Percentiles rank a stretch among this genome's conserved stretches.
Evolutionary conservation across 1,139 yeast species (phyloP).

Genomic region (Saccharomyces hybrid): DNA sequence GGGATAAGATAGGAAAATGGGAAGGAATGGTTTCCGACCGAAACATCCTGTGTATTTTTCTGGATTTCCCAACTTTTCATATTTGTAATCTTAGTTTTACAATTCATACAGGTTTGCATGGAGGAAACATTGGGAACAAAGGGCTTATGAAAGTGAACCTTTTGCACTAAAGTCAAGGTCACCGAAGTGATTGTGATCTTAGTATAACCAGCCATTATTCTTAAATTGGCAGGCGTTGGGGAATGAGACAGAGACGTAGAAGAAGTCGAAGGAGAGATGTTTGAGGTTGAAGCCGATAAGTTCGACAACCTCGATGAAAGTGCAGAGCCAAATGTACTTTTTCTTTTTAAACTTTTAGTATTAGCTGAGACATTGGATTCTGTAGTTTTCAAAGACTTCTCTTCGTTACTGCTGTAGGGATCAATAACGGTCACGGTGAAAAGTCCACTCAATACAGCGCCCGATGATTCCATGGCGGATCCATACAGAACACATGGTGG

Average conservation of each 20-base stretch:
- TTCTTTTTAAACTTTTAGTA: conserved; percentile 10
- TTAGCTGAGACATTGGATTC: background rate
- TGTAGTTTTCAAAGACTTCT: background rate
- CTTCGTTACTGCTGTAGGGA: conserved; percentile 10
- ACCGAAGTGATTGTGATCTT: conserved; percentile 46
- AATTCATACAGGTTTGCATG: conserved; percentile 48
- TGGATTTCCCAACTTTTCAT: conserved; percentile 89
- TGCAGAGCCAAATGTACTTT: conserved; percentile 11
- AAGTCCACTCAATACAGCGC: conserved; percentile 78
- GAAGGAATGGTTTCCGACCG: conserved; percentile 69
- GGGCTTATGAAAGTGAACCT: conserved; percentile 57
- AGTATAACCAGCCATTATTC: conserved; percentile 20
- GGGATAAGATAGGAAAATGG: conserved; percentile 92
- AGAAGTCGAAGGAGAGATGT: conserved; percentile 4
- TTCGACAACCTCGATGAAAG: conserved; percentile 14
- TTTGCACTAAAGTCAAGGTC: conserved; percentile 60
- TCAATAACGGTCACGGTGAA: conserved; percentile 30
- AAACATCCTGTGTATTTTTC: conserved; percentile 45
- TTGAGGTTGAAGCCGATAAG: conserved; percentile 8
- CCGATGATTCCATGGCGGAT: conserved; percentile 66
- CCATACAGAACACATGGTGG: conserved; percentile 91
- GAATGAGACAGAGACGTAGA: conserved; percentile 9
- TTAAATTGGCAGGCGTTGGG: conserved; percentile 10
- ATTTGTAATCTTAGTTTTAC: conserved; percentile 47
- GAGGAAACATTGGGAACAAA: conserved; percentile 44